Base-by-base conservation (phyloP, 2,329 filamentous ascomycete genomes). In the Diplodia mutila region DNA sequence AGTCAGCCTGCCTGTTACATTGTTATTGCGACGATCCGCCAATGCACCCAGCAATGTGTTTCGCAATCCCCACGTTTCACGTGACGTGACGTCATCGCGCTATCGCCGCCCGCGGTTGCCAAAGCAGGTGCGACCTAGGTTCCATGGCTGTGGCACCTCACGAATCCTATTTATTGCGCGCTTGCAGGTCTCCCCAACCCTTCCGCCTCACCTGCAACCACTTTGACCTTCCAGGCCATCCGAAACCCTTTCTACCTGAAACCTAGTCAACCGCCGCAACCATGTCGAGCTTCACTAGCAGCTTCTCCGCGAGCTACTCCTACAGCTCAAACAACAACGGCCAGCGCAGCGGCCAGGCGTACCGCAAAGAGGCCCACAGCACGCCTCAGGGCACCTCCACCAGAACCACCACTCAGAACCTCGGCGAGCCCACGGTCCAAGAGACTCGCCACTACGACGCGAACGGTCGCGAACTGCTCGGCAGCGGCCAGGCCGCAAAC, bases 361-460 rank as follows among this genome's bases (percentile, higher is more conserved):
- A 67, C 34, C 67, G 67, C 27, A 71, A 72, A 9, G 71, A 74
- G 27, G 71, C 69, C 25, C 71, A 71, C 65, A 71, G 71, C 59
- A 73, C 51, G 18, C 74, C 55, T 68, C 70, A n/a, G 9, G 75
- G 73, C 69, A 74, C 72, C 16, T 74, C 72, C 3, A 71, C 75
- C 9, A 71, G 69, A 29, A 72, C 73, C 7, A 69, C 74, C 16
- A 71, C 68, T 0, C 76, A 78, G 54, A 74, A 72, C 52, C 32
- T 75, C 7, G 76, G 76, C 23, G 70, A 76, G 61, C 73, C 74
- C 2, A 67, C 69, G 1, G 59, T 75, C 9, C 59, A 73, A 51
- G 72, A 77, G 53, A 73, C 71, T 16, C 69, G 70, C 18, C 72
- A 72, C 55, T 78, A 71, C 63, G 76, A 78, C 66, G 32, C 70